These are phyloP conservation scores for Xenosphaeropsis pyriputrescens DNA, from an alignment of 2,329 filamentous ascomycete genomes.

Conservation along the genomic window DNA sequence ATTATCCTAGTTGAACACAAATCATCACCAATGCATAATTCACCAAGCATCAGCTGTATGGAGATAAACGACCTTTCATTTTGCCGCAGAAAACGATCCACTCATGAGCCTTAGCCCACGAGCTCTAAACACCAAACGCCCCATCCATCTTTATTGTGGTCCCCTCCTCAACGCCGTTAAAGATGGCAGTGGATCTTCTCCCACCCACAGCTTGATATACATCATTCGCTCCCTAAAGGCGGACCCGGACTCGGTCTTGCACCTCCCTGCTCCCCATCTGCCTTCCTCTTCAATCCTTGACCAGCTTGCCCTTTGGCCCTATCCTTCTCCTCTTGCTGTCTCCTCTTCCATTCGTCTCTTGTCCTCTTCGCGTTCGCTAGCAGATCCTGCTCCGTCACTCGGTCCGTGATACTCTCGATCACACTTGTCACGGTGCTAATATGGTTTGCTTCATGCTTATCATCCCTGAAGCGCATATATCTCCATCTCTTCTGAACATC, in stretches of 20 bases:
- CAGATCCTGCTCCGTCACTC: conserved; percentile 71
- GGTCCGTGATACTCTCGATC: conserved; percentile 76
- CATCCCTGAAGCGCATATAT: conserved; percentile 79
- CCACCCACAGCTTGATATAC: too few relatives aligned
- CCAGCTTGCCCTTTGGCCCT: conserved; percentile 1
- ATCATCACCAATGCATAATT: too few relatives aligned
- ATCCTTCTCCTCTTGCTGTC: conserved; percentile 8
- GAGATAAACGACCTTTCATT: too few relatives aligned
- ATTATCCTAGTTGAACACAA: too few relatives aligned
- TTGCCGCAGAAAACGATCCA: too few relatives aligned
- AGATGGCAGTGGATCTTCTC: too few relatives aligned
- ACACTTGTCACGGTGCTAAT: conserved; percentile 73
- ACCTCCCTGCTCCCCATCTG: conserved; percentile 10
- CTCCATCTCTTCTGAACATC: conserved; percentile 67
- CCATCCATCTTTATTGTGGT: not conserved
- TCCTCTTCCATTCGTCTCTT: conserved; percentile 60
- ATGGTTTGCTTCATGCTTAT: conserved; percentile 87
- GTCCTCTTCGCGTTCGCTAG: conserved; percentile 55
- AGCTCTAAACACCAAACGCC: not conserved
- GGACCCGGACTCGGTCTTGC: conserved; percentile 14
- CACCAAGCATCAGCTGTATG: too few relatives aligned
- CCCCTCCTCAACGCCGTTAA: too few relatives aligned
- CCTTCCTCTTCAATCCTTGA: conserved; percentile 11
- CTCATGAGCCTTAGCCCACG: not conserved
- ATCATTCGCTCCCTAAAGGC: conserved; percentile 1